These are phyloP conservation scores for Fomitiporia mediterranea DNA, from an alignment of 1,284 basidiomycete species.

Conservation along the genomic window DNA sequence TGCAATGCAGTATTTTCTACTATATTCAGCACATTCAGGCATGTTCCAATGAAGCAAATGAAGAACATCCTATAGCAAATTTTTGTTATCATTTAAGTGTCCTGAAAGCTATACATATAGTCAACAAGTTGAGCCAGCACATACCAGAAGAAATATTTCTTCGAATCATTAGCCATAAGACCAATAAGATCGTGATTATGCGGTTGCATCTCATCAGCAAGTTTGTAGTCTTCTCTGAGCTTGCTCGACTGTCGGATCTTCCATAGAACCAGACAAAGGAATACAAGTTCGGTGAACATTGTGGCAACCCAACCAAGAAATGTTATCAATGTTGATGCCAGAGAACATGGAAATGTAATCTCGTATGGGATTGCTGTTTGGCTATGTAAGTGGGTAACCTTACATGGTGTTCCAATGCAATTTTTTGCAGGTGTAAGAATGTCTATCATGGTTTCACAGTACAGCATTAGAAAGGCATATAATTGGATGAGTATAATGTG, in stretches of 20 bases:
- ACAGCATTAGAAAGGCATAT: no score
- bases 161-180: conserved; percentile 9
- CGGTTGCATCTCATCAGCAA: not conserved
- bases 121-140: no score
- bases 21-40: not conserved
- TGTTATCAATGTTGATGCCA: not conserved
- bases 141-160: conserved; percentile 9
- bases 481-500: not conserved
- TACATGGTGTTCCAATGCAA: conserved; percentile 8
- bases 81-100: no score
- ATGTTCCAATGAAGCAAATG: conserved; percentile 7
- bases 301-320: conserved; percentile 4
- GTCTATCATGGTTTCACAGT: not conserved
- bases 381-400: no score
- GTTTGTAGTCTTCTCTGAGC: not conserved
- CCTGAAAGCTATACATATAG: no score
- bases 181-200: not conserved
- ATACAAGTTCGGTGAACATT: not conserved
- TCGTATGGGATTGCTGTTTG: not conserved
- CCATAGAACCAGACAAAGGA: not conserved
- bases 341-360: not conserved
- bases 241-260: not conserved
- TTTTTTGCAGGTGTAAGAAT: not conserved
- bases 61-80: not conserved
- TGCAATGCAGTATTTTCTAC: not conserved